Base-by-base conservation (phyloP, 306 rosid species). In the Inga leiocalycina region DNA sequence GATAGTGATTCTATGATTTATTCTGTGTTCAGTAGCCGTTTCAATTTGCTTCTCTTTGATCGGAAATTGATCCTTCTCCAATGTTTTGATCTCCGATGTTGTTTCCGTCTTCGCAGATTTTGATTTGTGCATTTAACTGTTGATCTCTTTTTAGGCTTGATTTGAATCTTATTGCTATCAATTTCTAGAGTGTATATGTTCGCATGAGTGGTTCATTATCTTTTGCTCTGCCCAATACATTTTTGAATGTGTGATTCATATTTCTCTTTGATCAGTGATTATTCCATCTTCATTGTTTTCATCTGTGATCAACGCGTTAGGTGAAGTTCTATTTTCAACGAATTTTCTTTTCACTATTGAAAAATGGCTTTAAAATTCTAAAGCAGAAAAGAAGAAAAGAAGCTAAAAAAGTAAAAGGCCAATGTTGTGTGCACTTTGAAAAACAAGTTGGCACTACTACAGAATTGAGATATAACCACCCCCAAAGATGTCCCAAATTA, bases 211-310 rank as follows among this genome's bases (percentile, higher is more conserved):
- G 46, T 10, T 35, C 46, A 35, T 12, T 35, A 17, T 45, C 35
- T 1, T 85, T 69, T 48, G 30, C 15, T 73, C 6, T 82, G 51
- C 45, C n/a, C 46, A 30, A 10, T 13, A 16, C 72, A 15, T 4
- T 54, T 39, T 15, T n/a, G 2, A 27, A 35, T 13, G 12, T n/a
- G 34, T 80, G 24, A 44, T 10, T 65, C 0, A 24, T 49, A 19
- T 48, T 71, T 62, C 68, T 9, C 16, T 72, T 32, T 81, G 61
- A 78, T 85, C 78, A 66, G 66, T 43, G 44, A 52, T 35, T 30
- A n/a, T 37, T 74, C 19, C 11, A 30, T 24, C 51, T 64, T 62
- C 35, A 34, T 17, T 67, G 67, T 20, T 56, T 59, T 43, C 22
- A 41, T 51, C 37, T 37, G 20, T 43, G 66, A 73, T 81, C 71